These are phyloP conservation scores for Atalantia buxifolia DNA, from an alignment of 345 rosid species.

Conservation along the genomic window DNA sequence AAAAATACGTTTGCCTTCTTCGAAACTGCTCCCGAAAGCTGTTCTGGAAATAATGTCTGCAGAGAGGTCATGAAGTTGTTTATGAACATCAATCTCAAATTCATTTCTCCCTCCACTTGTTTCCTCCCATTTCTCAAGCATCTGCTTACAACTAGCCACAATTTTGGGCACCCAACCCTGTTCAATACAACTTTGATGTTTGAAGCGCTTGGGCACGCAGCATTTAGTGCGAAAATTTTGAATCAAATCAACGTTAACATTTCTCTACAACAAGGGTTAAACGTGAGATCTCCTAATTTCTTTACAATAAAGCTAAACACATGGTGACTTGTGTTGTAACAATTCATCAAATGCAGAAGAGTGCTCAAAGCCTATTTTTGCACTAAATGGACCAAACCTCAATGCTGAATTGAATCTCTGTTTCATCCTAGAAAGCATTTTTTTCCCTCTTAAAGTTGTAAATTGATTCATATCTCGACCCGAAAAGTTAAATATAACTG, in stretches of 20 bases:
- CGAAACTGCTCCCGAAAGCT: conserved; percentile 79
- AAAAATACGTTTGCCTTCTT: conserved; percentile 73
- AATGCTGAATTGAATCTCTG: too few relatives aligned
- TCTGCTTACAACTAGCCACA: conserved; percentile 39
- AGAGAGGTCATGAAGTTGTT: conserved; percentile 57
- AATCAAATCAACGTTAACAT: background rate
- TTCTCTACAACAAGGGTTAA: background rate
- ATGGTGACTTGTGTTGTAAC: too few relatives aligned
- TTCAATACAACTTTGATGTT: background rate
- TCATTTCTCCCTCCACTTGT: conserved; percentile 48
- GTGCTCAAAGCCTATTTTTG: too few relatives aligned
- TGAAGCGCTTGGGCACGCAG: background rate
- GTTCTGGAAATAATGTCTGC: conserved; percentile 78
- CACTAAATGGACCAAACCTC: too few relatives aligned
- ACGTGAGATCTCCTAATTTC: background rate
- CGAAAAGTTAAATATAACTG: too few relatives aligned
- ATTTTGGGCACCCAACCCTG: conserved; percentile 78
- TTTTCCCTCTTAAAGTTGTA: too few relatives aligned
- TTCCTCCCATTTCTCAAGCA: conserved; percentile 70
- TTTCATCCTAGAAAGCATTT: too few relatives aligned
- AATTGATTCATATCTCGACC: too few relatives aligned
- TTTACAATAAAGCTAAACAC: too few relatives aligned
- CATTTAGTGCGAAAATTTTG: background rate
- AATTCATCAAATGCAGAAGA: too few relatives aligned
- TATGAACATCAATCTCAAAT: conserved; percentile 62